Evolutionary conservation across 495 filamentous ascomycete species (phyloP).

Genomic region (Hyphodiscus hymeniophilus): DNA sequence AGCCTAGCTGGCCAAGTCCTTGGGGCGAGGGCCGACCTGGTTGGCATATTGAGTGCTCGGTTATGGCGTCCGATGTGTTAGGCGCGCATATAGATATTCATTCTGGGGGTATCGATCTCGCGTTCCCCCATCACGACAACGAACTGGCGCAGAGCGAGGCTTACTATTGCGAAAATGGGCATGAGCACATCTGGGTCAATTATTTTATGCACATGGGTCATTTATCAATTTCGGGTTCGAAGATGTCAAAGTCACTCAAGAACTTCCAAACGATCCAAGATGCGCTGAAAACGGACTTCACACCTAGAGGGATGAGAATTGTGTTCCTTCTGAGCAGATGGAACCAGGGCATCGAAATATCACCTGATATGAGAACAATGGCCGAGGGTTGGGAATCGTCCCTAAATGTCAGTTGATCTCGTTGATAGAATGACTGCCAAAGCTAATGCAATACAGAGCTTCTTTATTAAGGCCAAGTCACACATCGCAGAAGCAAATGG

Average conservation of each 20-base stretch:
- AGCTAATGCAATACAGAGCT: constrained; percentile 47
- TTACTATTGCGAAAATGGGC: constrained; percentile 52
- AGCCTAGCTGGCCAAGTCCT: constrained; percentile 78
- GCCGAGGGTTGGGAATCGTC: constrained; percentile 74
- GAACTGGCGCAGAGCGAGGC: constrained; percentile 93
- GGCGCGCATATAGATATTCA: constrained; percentile 85
- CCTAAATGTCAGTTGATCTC: constrained; percentile 45
- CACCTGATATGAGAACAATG: constrained; percentile 65
- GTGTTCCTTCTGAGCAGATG: constrained; percentile 83
- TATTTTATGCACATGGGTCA: constrained; percentile 98
- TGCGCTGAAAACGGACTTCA: constrained; percentile 68
- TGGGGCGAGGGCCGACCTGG: constrained; percentile 89
- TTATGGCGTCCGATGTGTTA: constrained; percentile 84
- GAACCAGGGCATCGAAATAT: constrained; percentile 89
- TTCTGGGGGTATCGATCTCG: constrained; percentile 86
- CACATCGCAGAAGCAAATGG: constrained; percentile 36
- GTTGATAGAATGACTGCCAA: constrained; percentile 6
- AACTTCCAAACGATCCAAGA: constrained; percentile 96
- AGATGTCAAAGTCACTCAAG: constrained; percentile 94
- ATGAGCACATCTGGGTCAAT: constrained; percentile 42
- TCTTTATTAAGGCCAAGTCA: constrained; percentile 75
- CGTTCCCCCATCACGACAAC: constrained; percentile 95
- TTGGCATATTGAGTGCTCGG: constrained; percentile 98
- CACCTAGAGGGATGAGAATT: constrained; percentile 70
- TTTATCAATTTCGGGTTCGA: constrained; percentile 77